Percentiles rank a stretch among this genome's conserved stretches.
These are phyloP conservation scores for Leishmania lainsoni DNA, from an alignment of 208 protist genomes.

Conservation along the genomic window DNA sequence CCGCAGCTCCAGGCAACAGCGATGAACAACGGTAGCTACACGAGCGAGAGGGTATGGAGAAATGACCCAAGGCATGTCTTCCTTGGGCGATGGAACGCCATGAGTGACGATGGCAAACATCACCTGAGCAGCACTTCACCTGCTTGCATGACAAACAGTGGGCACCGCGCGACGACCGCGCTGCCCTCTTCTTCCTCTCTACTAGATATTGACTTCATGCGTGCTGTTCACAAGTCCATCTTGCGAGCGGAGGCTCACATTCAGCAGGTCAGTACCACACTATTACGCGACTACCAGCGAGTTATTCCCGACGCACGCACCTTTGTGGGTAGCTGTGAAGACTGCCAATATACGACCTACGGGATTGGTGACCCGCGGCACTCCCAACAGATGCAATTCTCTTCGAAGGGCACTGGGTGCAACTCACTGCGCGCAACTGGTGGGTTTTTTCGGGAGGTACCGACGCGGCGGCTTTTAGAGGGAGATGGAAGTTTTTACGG, in stretches of 20 bases:
- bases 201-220: conserved; percentile 29
- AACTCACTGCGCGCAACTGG: not conserved
- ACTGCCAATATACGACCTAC: not conserved
- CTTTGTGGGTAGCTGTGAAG: not conserved
- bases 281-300: not conserved
- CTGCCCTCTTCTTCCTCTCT: not conserved
- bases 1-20: not conserved
- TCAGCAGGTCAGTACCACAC: conserved; percentile 26
- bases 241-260: conserved; percentile 61
- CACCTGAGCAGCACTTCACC: not conserved
- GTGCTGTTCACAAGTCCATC: conserved; percentile 42
- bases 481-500: not conserved
- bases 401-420: not conserved
- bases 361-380: too few species aligned
- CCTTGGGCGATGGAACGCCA: not conserved
- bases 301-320: not conserved
- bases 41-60: not conserved
- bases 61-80: not conserved
- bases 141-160: not conserved
- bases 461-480: not conserved
- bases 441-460: not conserved
- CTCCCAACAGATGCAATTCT: not conserved
- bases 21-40: not conserved
- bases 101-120: conserved; percentile 10
- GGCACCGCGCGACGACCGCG: not conserved